Percentiles rank a stretch among this genome's conserved stretches.
Conservation (phyloP, 2,329 filamentous ascomycete genomes). For the Diplocarpon mali region DNA sequence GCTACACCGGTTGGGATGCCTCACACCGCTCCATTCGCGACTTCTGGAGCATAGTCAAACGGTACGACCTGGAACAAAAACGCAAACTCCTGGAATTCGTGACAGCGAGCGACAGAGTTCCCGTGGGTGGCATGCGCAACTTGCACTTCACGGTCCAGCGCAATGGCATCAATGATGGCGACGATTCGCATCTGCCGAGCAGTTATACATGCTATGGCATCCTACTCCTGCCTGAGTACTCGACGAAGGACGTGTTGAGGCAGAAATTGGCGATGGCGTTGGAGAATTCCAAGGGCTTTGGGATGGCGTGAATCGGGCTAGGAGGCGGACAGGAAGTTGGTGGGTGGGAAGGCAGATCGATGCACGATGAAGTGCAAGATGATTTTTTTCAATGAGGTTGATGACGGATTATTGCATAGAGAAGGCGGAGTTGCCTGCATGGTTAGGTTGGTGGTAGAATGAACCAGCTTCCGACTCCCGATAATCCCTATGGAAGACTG, state of each 20-base stretch:
- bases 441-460: too few relatives aligned
- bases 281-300: constrained; percentile 82
- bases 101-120: constrained; percentile 82
- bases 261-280: constrained; percentile 75
- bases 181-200: constrained; percentile 52
- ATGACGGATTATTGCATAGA: too few relatives aligned
- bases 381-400: too few relatives aligned
- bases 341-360: not conserved
- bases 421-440: too few relatives aligned
- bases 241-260: constrained; percentile 54
- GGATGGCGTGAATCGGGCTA: constrained; percentile 47
- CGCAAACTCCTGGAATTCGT: constrained; percentile 82
- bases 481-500: too few relatives aligned
- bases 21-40: constrained; percentile 58
- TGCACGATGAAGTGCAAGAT: too few relatives aligned
- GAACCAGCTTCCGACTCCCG: too few relatives aligned
- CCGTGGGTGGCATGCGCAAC: constrained; percentile 73
- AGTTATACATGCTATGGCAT: constrained; percentile 92
- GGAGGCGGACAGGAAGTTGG: not conserved
- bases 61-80: constrained; percentile 58
- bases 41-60: constrained; percentile 75
- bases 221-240: constrained; percentile 75
- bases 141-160: constrained; percentile 76
- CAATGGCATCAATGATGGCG: constrained; percentile 52
- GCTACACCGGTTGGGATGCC: constrained; percentile 73